Evolutionary conservation across 768 basidiomycete genomes (phyloP).

Genomic region (Clavulina sp.): DNA sequence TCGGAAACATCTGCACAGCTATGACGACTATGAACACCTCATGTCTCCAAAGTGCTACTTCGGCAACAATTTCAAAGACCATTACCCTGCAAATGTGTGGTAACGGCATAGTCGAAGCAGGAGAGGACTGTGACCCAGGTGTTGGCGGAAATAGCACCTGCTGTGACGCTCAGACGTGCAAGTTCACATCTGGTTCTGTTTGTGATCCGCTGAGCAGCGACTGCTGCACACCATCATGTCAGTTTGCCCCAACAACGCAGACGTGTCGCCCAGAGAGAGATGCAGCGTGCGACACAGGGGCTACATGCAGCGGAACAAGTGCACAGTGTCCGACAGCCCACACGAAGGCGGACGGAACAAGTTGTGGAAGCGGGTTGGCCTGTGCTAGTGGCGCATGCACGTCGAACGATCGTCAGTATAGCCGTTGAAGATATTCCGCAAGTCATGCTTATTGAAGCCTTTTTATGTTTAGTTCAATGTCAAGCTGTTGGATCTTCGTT

Average conservation of each 20-base stretch:
- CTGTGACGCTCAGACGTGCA: conserved; percentile 59
- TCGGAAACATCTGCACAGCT: conserved; percentile 69
- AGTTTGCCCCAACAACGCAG: conserved; percentile 45
- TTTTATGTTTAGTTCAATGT: conserved; percentile 44
- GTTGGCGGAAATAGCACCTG: conserved; percentile 39
- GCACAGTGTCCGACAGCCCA: conserved; percentile 53
- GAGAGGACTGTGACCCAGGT: conserved; percentile 82
- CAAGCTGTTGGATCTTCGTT: conserved; percentile 52
- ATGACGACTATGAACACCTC: conserved; percentile 32
- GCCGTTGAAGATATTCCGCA: background rate
- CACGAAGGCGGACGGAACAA: conserved; percentile 42
- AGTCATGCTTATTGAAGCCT: conserved; percentile 7
- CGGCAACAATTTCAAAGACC: conserved; percentile 19
- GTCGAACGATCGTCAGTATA: conserved; percentile 39
- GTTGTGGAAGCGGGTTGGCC: conserved; percentile 49
- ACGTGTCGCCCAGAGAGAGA: conserved; percentile 60
- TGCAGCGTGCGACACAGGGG: conserved; percentile 45
- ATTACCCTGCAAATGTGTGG: conserved; percentile 62
- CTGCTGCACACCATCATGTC: conserved; percentile 57
- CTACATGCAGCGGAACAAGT: conserved; percentile 60
- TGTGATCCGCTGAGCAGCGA: conserved; percentile 64
- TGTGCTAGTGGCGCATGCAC: conserved; percentile 73
- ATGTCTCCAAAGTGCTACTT: conserved; percentile 49
- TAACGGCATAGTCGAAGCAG: conserved; percentile 65
- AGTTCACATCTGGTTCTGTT: conserved; percentile 48